Evolutionary conservation across 768 basidiomycete species (phyloP), one percentile per base, ranked within the genome.

Genomic region (Rhodosporidiobolus sp.): DNA sequence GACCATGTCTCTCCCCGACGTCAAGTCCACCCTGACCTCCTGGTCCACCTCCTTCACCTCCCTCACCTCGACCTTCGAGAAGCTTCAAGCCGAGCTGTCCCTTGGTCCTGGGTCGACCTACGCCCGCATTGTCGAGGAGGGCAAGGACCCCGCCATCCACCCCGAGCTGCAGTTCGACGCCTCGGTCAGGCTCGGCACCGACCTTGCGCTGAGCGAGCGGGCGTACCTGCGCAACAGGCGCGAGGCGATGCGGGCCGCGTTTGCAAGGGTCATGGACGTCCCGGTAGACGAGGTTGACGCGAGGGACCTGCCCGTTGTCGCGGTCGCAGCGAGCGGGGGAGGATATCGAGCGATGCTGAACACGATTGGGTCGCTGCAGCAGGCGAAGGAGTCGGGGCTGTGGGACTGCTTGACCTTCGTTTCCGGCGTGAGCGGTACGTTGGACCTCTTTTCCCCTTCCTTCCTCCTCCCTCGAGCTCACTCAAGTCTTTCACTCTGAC

Each of bases 41-140:
- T 96, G 94, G 63, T 95, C 81, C 2, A 92, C 92, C 81, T 92
- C 94, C 82, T 89, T 92, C 3, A 92, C 94, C 80, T 94, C 59
- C 12, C n/a, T 75, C 43, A 52, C 67, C 54, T 34, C 34, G 5
- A 56, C 60, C 9, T 54, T 75, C 57, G 8, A 22, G 1, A 43
- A 30, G 0, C 62, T 75, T 20, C 69, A 70, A 32, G 46, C 43
- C 26, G 74, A 75, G 55, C 48, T 72, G 45, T n/a, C 59, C n/a
- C 94, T 93, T 3, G 94, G 94, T 4, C 94, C 83, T 0, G 90
- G 92, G 78, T 83, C 91, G 2, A 89, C 89, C 3, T 77, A 80
- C 19, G 88, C 90, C 26, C 89, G 91, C 79, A 80, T 98, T 35
- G 83, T 87, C 30, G 87, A 87, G 17, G 73, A 73, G n/a, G 58